Percentiles rank a stretch among this genome's conserved stretches.
Conservation (phyloP, 1,284 basidiomycete species). For the Bondarzewia mesenterica region DNA sequence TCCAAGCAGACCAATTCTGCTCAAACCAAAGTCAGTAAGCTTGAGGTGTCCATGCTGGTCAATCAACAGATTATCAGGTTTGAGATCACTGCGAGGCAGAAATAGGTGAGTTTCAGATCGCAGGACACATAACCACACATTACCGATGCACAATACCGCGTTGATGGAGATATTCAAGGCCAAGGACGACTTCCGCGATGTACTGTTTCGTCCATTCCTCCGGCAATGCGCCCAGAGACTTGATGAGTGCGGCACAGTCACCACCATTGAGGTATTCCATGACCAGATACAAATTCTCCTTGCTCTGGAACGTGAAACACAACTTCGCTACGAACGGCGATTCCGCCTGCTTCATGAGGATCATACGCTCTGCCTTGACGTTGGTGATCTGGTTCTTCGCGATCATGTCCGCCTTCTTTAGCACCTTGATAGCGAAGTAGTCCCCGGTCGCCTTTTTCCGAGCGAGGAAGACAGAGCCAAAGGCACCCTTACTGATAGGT, state of each 20-base stretch:
- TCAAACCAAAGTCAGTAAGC: conserved; percentile 96
- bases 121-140: conserved; percentile 24
- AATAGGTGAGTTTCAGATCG: not conserved
- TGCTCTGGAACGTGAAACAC: conserved; percentile 99
- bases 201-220: conserved; percentile 98
- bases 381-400: conserved; percentile 99
- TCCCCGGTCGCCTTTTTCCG: conserved; percentile 98
- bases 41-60: conserved; percentile 95
- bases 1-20: conserved; percentile 93
- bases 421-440: conserved; percentile 98
- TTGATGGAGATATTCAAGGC: conserved; percentile 91
- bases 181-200: conserved; percentile 92
- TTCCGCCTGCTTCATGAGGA: conserved; percentile 98
- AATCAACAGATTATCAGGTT: conserved; percentile 96
- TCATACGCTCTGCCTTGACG: conserved; percentile 98
- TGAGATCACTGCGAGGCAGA: conserved; percentile 69
- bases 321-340: conserved; percentile 99
- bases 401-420: conserved; percentile 99
- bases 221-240: conserved; percentile 86
- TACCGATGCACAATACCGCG: conserved; percentile 96
- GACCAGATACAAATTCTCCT: conserved; percentile 95
- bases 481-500: conserved; percentile 98
- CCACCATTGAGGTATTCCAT: conserved; percentile 99
- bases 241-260: conserved; percentile 95
- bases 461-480: conserved; percentile 95